Evolutionary conservation across 257 asterid species (phyloP), one percentile per base, ranked within the genome.

Genomic region (Lycium ferocissimum): DNA sequence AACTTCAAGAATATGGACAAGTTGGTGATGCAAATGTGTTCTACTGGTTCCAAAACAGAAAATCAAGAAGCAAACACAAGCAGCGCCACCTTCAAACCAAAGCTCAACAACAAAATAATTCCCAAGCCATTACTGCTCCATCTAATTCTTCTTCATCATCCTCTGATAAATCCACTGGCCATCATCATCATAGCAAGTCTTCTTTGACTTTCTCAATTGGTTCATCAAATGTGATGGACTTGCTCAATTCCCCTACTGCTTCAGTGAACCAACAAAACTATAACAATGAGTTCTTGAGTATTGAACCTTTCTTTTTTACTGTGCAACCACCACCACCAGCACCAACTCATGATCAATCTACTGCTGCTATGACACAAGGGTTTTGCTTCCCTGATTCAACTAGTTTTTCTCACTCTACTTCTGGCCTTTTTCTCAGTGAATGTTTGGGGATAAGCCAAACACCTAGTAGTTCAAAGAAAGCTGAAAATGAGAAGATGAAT

Each of bases 21-120:
- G 98, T 97, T 1, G 99, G 98, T 11, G 99, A 97, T 72, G 98
- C 99, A 40, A 97, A 97, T 43, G 99, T 97, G 37, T 97, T 97
- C 87, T 97, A 97, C 84, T 97, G 99, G 99, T 97, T 97, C 84
- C 99, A 97, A 71, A 97, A 97, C 90, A 85, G 99, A 26, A 97
- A 97, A 88, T 97, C 99, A 4, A 88, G 99, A 79, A 94, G 94
- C 94, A 97, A 97, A 70, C 95, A 93, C 88, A 97, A 97, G 88
- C 97, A 91, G 56, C 96, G 97, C 70, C 95, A 92, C 47, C 80
- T 93, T 56, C 95, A 92, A 9, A 84, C 86, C 86, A 92, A 86
- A n/a, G 26, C 70, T 14, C 73, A 40, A 63, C 84, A 87, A 65
- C 86, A 86, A 9, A 83, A 86, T 15, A 80, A 49, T 80, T 33